Percentiles rank a stretch among this genome's conserved stretches.
phyloP scores from a whole-genome alignment of 1,284 basidiomycete genomes.

The Termitomyces sp. region DNA sequence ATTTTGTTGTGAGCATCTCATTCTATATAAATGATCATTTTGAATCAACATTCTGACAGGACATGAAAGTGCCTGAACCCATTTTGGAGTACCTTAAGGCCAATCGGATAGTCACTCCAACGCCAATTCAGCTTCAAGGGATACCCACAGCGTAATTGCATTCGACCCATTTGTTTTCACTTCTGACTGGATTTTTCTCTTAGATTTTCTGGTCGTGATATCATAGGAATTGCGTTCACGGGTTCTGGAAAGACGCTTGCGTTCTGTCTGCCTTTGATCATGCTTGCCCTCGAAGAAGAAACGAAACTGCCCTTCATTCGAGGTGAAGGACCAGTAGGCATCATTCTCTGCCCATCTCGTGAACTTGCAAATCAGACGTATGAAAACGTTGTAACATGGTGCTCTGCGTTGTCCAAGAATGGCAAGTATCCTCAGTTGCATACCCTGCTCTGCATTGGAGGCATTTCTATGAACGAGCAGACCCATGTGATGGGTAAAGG shows the following conservation, averaged over 20 bases:
- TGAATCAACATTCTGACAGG: slow-evolving; percentile 40
- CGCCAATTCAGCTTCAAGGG: slow-evolving; percentile 97
- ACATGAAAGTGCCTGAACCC: slow-evolving; percentile 94
- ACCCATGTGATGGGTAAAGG: slow-evolving; percentile 85
- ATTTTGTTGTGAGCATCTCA: slow-evolving; percentile 64
- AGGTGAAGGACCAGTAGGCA: slow-evolving; percentile 93
- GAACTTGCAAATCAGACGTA: slow-evolving; percentile 95
- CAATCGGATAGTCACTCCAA: slow-evolving; percentile 84
- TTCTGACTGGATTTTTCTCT: slow-evolving; percentile 13
- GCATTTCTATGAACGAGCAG: slow-evolving; percentile 97
- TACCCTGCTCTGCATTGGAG: slow-evolving; percentile 91
- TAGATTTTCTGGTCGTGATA: slow-evolving; percentile 86
- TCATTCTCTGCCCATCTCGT: slow-evolving; percentile 92
- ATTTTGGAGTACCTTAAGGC: slow-evolving; percentile 80
- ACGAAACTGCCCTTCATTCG: slow-evolving; percentile 82
- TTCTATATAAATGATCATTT: not conserved
- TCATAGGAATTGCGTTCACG: slow-evolving; percentile 95
- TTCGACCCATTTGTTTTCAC: not conserved
- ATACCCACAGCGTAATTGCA: slow-evolving; percentile 82
- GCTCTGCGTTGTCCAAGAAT: slow-evolving; percentile 72
- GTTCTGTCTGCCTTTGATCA: slow-evolving; percentile 91
- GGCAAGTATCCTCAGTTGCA: slow-evolving; percentile 83
- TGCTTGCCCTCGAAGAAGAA: slow-evolving; percentile 94
- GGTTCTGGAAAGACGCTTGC: slow-evolving; percentile 90
- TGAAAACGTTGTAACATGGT: slow-evolving; percentile 89